Evolutionary conservation across 176 grass and related monocot genomes (phyloP).

Genomic region (Puccinellia tenuiflora): DNA sequence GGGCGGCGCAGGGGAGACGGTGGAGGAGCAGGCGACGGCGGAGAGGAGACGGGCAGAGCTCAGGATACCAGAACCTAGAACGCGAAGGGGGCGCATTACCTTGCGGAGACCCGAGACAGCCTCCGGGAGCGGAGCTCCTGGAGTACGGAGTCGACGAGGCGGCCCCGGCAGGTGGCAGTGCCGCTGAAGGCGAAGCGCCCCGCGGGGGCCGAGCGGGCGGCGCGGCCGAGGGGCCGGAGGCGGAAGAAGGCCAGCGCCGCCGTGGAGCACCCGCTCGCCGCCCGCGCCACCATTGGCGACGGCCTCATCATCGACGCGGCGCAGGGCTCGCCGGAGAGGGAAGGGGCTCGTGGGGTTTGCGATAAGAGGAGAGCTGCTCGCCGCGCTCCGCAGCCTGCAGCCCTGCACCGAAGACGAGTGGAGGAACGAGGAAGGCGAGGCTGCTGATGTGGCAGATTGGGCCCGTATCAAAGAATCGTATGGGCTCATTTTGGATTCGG

Average conservation of each 20-base stretch:
- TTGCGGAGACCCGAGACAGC: constrained; percentile 37
- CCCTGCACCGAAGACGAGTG: too few species aligned
- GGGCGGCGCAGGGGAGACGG: background rate
- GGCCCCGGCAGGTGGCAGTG: constrained; percentile 9
- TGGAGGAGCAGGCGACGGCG: background rate
- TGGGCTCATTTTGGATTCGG: background rate
- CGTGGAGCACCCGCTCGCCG: constrained; percentile 39
- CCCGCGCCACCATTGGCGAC: constrained; percentile 47
- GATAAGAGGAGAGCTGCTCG: constrained; percentile 25
- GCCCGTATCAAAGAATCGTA: background rate
- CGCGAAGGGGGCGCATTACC: constrained; percentile 32
- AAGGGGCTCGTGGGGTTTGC: background rate
- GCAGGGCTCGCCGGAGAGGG: background rate
- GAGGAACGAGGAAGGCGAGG: constrained; percentile 15
- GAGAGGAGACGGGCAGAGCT: background rate
- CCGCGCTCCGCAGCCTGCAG: background rate
- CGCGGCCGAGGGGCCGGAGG: constrained; percentile 30
- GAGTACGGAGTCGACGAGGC: constrained; percentile 51
- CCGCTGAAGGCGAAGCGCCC: constrained; percentile 16
- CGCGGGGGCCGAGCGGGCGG: background rate
- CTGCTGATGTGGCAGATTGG: background rate
- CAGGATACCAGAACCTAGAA: background rate
- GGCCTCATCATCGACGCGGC: constrained; percentile 21
- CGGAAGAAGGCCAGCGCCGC: constrained; percentile 47
- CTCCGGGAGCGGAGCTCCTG: constrained; percentile 58